Conservation (phyloP, 2,329 filamentous ascomycete species). For the Ceratocystis huliohia region DNA sequence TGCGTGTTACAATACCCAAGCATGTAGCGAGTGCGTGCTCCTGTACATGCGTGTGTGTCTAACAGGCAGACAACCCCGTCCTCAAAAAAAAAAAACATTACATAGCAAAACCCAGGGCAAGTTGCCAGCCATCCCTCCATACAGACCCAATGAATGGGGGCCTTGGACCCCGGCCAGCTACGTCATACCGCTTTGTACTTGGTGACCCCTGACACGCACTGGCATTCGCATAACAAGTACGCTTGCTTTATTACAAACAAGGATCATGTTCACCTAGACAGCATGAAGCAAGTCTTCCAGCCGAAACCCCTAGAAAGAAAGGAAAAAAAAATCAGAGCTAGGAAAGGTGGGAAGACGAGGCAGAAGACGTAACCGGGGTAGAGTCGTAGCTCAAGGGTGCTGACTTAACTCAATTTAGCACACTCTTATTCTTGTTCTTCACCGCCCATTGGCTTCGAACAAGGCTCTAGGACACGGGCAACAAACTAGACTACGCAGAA, state of each 20-base stretch:
- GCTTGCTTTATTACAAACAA: not conserved
- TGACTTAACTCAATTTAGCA: not conserved
- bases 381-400: not conserved
- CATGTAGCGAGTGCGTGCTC: not conserved
- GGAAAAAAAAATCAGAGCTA: not conserved
- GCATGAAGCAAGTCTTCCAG: not conserved
- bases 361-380: not conserved
- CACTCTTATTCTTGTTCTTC: not conserved
- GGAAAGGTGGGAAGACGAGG: not conserved
- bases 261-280: not conserved
- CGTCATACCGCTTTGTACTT: constrained; percentile 8
- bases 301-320: not conserved
- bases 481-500: not conserved
- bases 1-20: not conserved
- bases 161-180: constrained; percentile 1
- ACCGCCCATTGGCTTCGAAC: not conserved
- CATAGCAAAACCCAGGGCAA: not conserved
- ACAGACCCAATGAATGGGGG: not conserved
- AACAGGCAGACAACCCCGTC: too few relatives aligned
- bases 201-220: constrained; percentile 6
- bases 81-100: not conserved
- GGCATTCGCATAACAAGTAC: constrained; percentile 1
- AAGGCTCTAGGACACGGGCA: not conserved
- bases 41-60: not conserved
- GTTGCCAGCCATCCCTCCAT: not conserved